Conservation (phyloP, 768 basidiomycete genomes). For the Collybia sordida region DNA sequence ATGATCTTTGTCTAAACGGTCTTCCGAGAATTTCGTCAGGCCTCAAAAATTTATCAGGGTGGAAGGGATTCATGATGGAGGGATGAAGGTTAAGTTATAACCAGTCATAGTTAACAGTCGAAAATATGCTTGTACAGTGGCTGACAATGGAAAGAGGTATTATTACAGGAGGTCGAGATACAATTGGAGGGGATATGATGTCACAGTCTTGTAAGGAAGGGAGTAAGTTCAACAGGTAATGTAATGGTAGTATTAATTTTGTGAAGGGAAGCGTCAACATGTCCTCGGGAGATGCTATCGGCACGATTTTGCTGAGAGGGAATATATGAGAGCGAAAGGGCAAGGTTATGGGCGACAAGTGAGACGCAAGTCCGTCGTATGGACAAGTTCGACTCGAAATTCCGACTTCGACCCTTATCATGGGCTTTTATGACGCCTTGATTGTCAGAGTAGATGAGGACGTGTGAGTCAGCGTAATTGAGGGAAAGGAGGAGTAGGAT, state of each 20-base stretch:
- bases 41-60: too few species aligned
- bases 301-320: slow-evolving; percentile 18
- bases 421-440: slow-evolving; percentile 33
- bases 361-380: slow-evolving; percentile 12
- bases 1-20: too few species aligned
- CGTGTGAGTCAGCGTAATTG: slow-evolving; percentile 8
- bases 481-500: slow-evolving; percentile 9
- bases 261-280: neutral
- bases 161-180: neutral
- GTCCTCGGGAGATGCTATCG: slow-evolving; percentile 5
- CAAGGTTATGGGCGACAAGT: slow-evolving; percentile 5
- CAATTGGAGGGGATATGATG: neutral
- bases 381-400: slow-evolving; percentile 25
- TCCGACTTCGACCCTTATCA: slow-evolving; percentile 26
- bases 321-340: slow-evolving; percentile 13
- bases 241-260: neutral
- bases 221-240: neutral
- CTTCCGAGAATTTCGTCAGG: too few species aligned
- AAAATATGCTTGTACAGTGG: too few species aligned
- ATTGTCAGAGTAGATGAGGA: slow-evolving; percentile 33
- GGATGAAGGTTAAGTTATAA: too few species aligned
- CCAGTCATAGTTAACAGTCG: too few species aligned
- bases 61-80: too few species aligned
- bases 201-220: neutral
- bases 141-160: slow-evolving; percentile 2